phyloP scores from a whole-genome alignment of 306 rosid genomes.

The Cicer chorassanicum region DNA sequence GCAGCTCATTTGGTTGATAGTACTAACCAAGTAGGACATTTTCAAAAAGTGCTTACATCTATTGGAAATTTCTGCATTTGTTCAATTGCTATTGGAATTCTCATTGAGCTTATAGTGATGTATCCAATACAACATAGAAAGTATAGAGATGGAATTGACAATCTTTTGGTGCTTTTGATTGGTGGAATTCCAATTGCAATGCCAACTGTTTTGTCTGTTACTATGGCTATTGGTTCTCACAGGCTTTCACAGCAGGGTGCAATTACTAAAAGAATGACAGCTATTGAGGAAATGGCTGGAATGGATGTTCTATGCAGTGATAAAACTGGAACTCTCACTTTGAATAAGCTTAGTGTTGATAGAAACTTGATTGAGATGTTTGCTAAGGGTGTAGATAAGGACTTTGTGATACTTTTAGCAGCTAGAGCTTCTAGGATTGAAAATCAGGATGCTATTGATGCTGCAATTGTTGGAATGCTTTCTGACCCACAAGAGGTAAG shows the following conservation, averaged over 20 bases:
- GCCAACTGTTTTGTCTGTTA: conserved; percentile 98
- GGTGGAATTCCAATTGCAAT: conserved; percentile 99
- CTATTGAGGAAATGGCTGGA: conserved; percentile 99
- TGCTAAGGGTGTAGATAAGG: conserved; percentile 81
- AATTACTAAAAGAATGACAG: conserved; percentile 95
- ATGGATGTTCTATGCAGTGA: conserved; percentile 99
- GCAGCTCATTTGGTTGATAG: conserved; percentile 97
- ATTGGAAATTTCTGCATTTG: conserved; percentile 96
- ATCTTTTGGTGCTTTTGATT: conserved; percentile 86
- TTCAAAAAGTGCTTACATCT: conserved; percentile 92
- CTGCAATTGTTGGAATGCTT: conserved; percentile 95
- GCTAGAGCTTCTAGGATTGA: conserved; percentile 95
- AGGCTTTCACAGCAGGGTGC: conserved; percentile 97
- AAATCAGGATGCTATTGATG: conserved; percentile 97
- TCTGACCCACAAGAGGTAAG: conserved; percentile 90
- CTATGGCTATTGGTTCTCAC: conserved; percentile 99
- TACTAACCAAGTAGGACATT: conserved; percentile 96
- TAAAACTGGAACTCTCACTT: conserved; percentile 92
- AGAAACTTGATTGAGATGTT: conserved; percentile 81
- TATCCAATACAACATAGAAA: conserved; percentile 80
- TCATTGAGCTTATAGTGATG: conserved; percentile 81
- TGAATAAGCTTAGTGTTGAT: conserved; percentile 86
- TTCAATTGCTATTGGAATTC: conserved; percentile 79
- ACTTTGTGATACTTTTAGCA: conserved; percentile 76
- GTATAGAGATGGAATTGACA: conserved; percentile 91